Base-by-base conservation (phyloP, 352 stramenopile genomes). In the Phytophthora crassamura region DNA sequence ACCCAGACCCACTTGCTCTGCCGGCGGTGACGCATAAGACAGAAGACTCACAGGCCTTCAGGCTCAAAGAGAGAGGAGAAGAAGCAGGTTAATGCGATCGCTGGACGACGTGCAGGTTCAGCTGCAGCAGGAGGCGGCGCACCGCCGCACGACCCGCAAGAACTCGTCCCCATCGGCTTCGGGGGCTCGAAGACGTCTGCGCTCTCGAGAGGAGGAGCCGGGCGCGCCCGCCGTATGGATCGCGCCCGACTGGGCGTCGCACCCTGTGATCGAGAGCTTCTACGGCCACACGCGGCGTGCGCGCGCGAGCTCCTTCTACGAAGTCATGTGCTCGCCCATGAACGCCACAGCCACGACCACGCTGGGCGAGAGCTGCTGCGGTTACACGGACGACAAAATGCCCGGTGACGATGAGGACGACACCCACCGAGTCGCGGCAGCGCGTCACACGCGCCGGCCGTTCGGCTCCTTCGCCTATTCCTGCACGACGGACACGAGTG, bases 221-320 rank as follows among this genome's bases (percentile, higher is more conserved):
- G 62, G 62, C 14, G 84, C 85, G 16, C 87, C 87, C 0, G 52
- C 74, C 3, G 86, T 95, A 15, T 94, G 87, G 87, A 81, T 84
- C 56, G 73, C 75, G 7, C 81, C 85, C 2, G 82, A 92, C 59
- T 95, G 87, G 87, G 66, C 74, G 1, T 52, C 78, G 47, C 77
- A 95, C 54, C 87, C 87, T 5, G 74, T 95, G 33, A 89, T 94
- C 41, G 85, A 94, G 62, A 88, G 80, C 57, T 95, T 86, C 58
- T 94, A 95, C 65, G 84, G 82, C 43, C 69, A 80, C 30, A 58
- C 74, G 33, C 64, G 65, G 8, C 72, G 73, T 30, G 51, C 71
- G 22, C 77, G 85, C 43, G 73, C 75, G 16, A 91, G 81, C 62
- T 93, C 84, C n/a, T 93, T 92, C 56, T 82, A 86, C 49, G 87